Evolutionary conservation across 805 yeast species (phyloP), one percentile per base, ranked within the genome.

Genomic region (Cyberlindnera saturnus): DNA sequence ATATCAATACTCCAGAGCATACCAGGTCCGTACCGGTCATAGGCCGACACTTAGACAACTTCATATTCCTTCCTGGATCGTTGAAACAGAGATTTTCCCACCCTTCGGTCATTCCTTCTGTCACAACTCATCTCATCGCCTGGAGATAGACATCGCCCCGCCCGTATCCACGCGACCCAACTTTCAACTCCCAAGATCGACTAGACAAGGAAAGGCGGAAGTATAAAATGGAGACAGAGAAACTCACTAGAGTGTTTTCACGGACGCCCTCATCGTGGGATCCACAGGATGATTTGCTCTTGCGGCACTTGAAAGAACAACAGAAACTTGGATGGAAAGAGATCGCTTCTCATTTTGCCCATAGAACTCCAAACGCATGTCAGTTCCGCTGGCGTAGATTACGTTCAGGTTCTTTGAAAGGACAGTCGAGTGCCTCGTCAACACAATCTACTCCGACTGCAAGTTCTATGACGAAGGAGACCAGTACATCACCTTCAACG

Each of bases 251-350:
- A 23, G 57, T 55, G 39, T 49, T 59, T 36, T 52, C 59, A 3
- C 50, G 63, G 14, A 59, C 71, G 5, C 81, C 82, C 19, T 70
- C 79, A 3, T 75, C 91, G 1, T 86, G 95, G 95, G 82, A 86
- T 39, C 82, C 87, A 1, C 77, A 79, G 51, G 95, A 86, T 56
- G 95, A 86, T 56, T 65, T 78, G 42, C 58, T 85, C 23, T 64
- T 86, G 40, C 73, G 93, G 41, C 86, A 82, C 54, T 70, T 87
- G 56, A 87, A 87, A 63, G 96, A 87, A 60, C 79, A 80, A 48
- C 86, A 81, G 60, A 85, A 84, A 59, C 71, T 86, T 52, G 96
- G 96, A 1, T 87, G 96, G 96, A 80, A 87, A 61, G 95, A 87
- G 51, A 86, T 87, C 40, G 82, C 93, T 1, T 73, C 81, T 30